A percentile compares a stretch with the other conserved stretches of the same genome.
Conservation (phyloP, 23 red algal species). For the Agarophyton chilense region DNA sequence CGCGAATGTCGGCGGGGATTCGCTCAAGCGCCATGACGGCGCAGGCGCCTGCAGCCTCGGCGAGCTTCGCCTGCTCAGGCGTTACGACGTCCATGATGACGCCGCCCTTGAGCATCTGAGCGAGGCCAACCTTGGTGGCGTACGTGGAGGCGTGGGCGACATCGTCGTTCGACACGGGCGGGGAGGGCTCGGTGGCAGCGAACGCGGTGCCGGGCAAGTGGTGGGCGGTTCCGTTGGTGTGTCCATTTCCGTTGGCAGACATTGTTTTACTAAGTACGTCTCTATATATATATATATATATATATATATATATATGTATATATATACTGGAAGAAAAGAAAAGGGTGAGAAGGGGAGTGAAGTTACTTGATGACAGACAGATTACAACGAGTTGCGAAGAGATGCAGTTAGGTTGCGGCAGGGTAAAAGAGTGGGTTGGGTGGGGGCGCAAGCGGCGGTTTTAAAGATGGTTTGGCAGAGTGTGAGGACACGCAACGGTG, state of each 20-base stretch:
- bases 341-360: no score
- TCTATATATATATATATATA: no score
- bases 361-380: no score
- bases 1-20: constrained; percentile 98
- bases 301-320: no score
- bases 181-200: not conserved
- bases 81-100: constrained; percentile 99
- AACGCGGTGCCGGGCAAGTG: constrained; percentile 26
- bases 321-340: no score
- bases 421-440: no score
- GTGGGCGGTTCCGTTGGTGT: constrained; percentile 18
- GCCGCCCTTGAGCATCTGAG: constrained; percentile 99
- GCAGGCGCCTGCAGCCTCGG: constrained; percentile 95
- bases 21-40: constrained; percentile 99
- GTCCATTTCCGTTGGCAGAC: constrained; percentile 11
- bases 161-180: not conserved
- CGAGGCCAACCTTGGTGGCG: constrained; percentile 97
- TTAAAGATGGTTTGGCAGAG: no score
- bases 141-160: constrained; percentile 61
- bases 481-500: no score
- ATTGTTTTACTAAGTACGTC: not conserved
- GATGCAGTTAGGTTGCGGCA: no score
- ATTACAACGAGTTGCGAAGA: no score
- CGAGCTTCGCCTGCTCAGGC: constrained; percentile 93
- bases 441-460: no score